phyloP scores from a whole-genome alignment of 805 yeast species.

The Yamadazyma nakazawae region DNA sequence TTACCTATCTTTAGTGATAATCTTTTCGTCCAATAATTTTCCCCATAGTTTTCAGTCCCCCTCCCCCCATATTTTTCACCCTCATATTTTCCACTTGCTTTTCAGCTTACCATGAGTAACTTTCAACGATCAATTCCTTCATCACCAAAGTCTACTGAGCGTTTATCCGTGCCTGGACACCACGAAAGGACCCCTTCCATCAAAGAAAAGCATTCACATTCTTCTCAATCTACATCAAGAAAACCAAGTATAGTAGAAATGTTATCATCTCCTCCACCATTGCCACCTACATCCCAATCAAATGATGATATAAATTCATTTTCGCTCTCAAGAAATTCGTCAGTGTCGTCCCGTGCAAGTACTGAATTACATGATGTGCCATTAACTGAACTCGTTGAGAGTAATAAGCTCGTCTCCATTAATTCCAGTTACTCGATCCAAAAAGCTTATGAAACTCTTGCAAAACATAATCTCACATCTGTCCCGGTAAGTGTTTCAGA shows the following conservation, averaged over 20 bases:
- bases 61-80: background rate
- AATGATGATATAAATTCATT: constrained; percentile 39
- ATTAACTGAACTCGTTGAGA: constrained; percentile 71
- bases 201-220: background rate
- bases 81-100: too few relatives aligned
- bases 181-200: constrained; percentile 1
- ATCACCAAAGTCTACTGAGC: constrained; percentile 6
- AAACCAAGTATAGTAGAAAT: constrained; percentile 72
- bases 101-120: constrained; percentile 5
- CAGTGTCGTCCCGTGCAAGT: constrained; percentile 21
- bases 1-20: too few relatives aligned
- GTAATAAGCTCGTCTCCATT: constrained; percentile 70
- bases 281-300: constrained; percentile 39
- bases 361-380: constrained; percentile 74
- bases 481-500: constrained; percentile 62
- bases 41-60: background rate
- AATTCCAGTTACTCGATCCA: constrained; percentile 72
- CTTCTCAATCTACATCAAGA: constrained; percentile 20
- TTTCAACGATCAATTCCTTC: constrained; percentile 10
- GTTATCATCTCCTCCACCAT: constrained; percentile 71
- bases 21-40: background rate
- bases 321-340: constrained; percentile 36
- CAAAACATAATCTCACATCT: constrained; percentile 72
- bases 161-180: background rate
- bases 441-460: constrained; percentile 78